Evolutionary conservation across 352 stramenopile genomes (phyloP).

Genomic region (Phytophthora rubi): DNA sequence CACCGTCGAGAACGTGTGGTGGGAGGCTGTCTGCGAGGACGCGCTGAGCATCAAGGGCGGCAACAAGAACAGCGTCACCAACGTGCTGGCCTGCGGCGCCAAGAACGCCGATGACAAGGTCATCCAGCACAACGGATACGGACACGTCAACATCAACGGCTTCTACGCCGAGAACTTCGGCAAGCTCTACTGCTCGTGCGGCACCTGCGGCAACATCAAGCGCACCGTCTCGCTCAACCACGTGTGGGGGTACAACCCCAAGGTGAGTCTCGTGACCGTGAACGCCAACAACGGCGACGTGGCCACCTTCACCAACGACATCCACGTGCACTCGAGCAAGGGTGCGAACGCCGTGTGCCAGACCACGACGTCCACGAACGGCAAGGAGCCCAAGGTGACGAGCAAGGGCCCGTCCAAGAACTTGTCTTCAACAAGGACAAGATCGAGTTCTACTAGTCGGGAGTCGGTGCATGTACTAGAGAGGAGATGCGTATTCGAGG

Average conservation of each 20-base stretch:
- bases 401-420: slow-evolving; percentile 37
- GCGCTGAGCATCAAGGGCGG: slow-evolving; percentile 47
- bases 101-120: slow-evolving; percentile 42
- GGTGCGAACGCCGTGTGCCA: slow-evolving; percentile 32
- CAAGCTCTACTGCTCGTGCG: slow-evolving; percentile 39
- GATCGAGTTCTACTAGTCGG: slow-evolving; percentile 33
- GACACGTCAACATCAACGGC: slow-evolving; percentile 40
- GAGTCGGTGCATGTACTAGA: neutral
- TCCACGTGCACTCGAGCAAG: slow-evolving; percentile 38
- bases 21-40: slow-evolving; percentile 45
- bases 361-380: slow-evolving; percentile 35
- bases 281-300: slow-evolving; percentile 48
- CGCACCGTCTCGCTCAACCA: slow-evolving; percentile 44
- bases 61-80: slow-evolving; percentile 42
- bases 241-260: slow-evolving; percentile 44
- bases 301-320: slow-evolving; percentile 38
- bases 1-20: slow-evolving; percentile 40
- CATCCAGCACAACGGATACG: slow-evolving; percentile 45
- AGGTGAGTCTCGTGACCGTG: slow-evolving; percentile 45
- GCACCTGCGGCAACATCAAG: slow-evolving; percentile 38
- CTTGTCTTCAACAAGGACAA: slow-evolving; percentile 44
- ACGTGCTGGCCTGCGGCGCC: slow-evolving; percentile 33
- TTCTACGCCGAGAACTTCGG: slow-evolving; percentile 52
- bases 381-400: slow-evolving; percentile 32
- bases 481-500: neutral